phyloP scores from a whole-genome alignment of 2,329 filamentous ascomycete species.

The Colletotrichum lini region DNA sequence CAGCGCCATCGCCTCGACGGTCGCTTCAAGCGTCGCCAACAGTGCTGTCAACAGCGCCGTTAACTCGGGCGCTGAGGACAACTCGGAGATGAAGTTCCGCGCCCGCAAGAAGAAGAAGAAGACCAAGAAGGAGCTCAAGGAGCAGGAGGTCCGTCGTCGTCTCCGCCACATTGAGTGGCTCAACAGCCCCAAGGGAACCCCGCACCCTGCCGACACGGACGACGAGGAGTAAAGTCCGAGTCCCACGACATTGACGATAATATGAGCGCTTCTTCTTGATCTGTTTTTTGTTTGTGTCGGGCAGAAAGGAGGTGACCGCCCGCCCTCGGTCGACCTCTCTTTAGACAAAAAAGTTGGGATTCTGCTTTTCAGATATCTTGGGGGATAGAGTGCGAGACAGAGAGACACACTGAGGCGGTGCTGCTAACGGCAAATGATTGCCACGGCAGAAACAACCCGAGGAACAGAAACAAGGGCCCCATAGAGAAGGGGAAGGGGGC shows the following conservation, averaged over 20 bases:
- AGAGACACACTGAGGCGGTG: background rate
- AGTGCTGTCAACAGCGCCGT: constrained; percentile 74
- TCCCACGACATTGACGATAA: constrained; percentile 30
- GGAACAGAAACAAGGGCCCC: background rate
- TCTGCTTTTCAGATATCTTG: constrained; percentile 25
- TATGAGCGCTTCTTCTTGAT: constrained; percentile 26
- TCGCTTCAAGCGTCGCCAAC: constrained; percentile 68
- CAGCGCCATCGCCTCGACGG: constrained; percentile 72
- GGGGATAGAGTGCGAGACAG: background rate
- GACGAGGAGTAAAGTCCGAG: constrained; percentile 70
- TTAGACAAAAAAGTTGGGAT: constrained; percentile 15
- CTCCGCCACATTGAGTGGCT: constrained; percentile 90
- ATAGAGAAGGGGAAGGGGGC: background rate
- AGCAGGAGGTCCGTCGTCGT: constrained; percentile 87
- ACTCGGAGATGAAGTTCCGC: constrained; percentile 86
- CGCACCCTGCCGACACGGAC: constrained; percentile 82
- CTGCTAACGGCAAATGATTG: background rate
- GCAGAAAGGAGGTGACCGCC: constrained; percentile 11
- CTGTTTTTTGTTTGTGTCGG: constrained; percentile 20
- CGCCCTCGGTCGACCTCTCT: constrained; percentile 13
- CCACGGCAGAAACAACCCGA: constrained; percentile 1
- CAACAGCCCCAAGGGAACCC: constrained; percentile 88
- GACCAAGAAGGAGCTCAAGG: constrained; percentile 96
- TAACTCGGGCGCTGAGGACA: constrained; percentile 89
- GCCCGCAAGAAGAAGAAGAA: constrained; percentile 98